A percentile compares a stretch with the other conserved stretches of the same genome.
Evolutionary conservation across 768 basidiomycete genomes (phyloP).

Genomic region (Phaeolepiota aurea): DNA sequence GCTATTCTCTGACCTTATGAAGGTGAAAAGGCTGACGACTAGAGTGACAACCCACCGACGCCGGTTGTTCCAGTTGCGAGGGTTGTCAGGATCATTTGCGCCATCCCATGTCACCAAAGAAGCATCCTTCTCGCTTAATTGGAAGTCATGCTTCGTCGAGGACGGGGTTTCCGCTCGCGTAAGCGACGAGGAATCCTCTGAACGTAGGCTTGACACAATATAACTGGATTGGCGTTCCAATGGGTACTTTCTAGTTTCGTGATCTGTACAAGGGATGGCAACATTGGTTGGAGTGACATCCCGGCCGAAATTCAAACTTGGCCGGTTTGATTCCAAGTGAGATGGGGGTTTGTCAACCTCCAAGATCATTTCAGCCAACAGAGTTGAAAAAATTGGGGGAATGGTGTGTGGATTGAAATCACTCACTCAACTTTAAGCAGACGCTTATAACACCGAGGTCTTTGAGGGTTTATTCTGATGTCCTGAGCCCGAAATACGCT

Average conservation of each 20-base stretch:
- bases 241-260: not conserved
- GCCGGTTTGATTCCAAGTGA: too few species aligned
- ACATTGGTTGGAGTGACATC: not conserved
- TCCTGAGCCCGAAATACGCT: too few species aligned
- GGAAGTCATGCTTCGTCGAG: not conserved
- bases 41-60: conserved; percentile 40
- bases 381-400: too few species aligned
- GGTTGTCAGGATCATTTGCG: conserved; percentile 18
- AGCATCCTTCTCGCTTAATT: not conserved
- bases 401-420: too few species aligned
- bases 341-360: too few species aligned
- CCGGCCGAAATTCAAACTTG: not conserved
- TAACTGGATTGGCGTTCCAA: not conserved
- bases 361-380: too few species aligned
- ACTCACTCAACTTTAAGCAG: too few species aligned
- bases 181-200: not conserved
- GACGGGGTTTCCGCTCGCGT: not conserved
- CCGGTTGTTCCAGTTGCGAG: conserved; percentile 33
- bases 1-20: conserved; percentile 26
- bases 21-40: conserved; percentile 46
- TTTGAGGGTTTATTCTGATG: not conserved
- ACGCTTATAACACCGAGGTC: not conserved
- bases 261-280: not conserved
- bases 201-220: not conserved
- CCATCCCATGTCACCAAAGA: conserved; percentile 19